Base-by-base conservation (phyloP, 2,329 filamentous ascomycete genomes). In the Fusarium camptoceras region DNA sequence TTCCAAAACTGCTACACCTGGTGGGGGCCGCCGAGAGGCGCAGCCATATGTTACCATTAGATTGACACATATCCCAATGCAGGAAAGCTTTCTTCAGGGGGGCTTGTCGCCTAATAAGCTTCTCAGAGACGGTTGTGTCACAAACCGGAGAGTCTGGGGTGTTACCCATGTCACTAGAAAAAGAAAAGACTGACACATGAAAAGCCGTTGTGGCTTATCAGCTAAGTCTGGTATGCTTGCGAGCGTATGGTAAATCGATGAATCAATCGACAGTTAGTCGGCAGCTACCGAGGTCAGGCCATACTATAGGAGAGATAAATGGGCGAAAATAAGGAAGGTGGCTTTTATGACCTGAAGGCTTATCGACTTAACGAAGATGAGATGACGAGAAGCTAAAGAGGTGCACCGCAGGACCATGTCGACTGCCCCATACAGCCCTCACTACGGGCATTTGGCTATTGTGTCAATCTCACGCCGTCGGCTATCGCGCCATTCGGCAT, bases 271-370 rank as follows among this genome's bases (percentile, higher is more conserved):
- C 58, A 68, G 59, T 56, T 66, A 62, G 56, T 72, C 73, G 73
- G 73, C 68, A 72, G 65, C 66, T 75, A 54, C 73, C 73, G 73
- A 75, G 59, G 49, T 59, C 55, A 70, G 64, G 37, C 55, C 57
- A 56, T 65, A 54, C 55, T 30, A 49, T 24, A 24, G 18, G 20
- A 34, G 18, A 18, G 27, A 49, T 55, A 60, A 27, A 58, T 24
- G 51, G 59, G 60, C 59, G 48, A 56, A 44, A 53, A 37, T 18
- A 18, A 37, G 34, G 18, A 37, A 11, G 34, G 34, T n/a, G 34
- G 34, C 18, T n/a, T 44, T 64, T 64, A 41, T 50, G 47, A 47
- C 50, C 49, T 55, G 41, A 47, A 64, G 53, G 59, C 70, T 62
- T 46, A 62, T 67, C 51, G 55, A 47, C 48, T 51, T 46, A 47